phyloP scores from a whole-genome alignment of 2,329 filamentous ascomycete species.

The Fusarium oxysporum region DNA sequence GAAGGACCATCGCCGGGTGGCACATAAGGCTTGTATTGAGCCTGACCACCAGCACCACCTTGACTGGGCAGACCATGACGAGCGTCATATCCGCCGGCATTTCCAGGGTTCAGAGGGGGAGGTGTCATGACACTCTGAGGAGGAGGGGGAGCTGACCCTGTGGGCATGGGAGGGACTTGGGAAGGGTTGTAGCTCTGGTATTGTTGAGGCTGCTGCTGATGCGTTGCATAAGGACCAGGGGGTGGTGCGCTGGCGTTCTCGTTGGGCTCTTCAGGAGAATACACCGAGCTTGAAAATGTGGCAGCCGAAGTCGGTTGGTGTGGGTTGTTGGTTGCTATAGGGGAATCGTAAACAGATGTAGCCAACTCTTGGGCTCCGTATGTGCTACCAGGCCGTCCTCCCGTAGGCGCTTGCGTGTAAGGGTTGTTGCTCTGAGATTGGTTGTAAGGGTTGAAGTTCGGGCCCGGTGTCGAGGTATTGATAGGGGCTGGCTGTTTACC shows the following conservation, averaged over 20 bases:
- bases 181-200: constrained; percentile 58
- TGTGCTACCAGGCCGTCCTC: constrained; percentile 72
- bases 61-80: constrained; percentile 64
- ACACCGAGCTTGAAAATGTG: constrained; percentile 60
- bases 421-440: constrained; percentile 49
- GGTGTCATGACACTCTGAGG: constrained; percentile 52
- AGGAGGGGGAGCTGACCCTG: constrained; percentile 49
- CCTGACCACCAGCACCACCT: constrained; percentile 48
- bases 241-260: constrained; percentile 47
- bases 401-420: constrained; percentile 58
- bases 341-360: constrained; percentile 81
- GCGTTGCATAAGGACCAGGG: constrained; percentile 44
- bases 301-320: constrained; percentile 50
- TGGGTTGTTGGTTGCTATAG: constrained; percentile 67
- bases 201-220: constrained; percentile 51
- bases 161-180: constrained; percentile 56
- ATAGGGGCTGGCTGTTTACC: constrained; percentile 63
- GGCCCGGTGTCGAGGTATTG: constrained; percentile 64
- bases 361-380: constrained; percentile 82
- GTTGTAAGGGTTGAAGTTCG: constrained; percentile 58
- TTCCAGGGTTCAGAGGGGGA: constrained; percentile 59
- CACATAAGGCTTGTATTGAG: constrained; percentile 71
- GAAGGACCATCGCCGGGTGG: constrained; percentile 61
- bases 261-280: constrained; percentile 60
- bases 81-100: constrained; percentile 60